Evolutionary conservation across 2,329 filamentous ascomycete species (phyloP), one percentile per base, ranked within the genome.

Genomic region (Nigrospora sphaerica): DNA sequence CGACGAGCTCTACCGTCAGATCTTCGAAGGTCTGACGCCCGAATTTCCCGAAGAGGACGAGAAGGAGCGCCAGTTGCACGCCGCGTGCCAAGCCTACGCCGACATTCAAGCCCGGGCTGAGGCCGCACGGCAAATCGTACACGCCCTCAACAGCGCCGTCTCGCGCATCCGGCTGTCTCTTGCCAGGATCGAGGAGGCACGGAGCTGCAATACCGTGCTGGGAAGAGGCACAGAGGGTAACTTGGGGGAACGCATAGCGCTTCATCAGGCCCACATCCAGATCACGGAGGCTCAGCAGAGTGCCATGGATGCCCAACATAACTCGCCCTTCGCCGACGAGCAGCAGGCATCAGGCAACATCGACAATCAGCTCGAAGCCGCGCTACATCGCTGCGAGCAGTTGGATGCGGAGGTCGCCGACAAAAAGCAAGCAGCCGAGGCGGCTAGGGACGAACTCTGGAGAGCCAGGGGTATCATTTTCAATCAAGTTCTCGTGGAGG

Each of bases 31-130:
- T 0, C 70, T 71, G 6, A 78, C 75, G 1, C 73, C 73, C 0
- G 71, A 67, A 0, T 73, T 77, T 23, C 73, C 74, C 0, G 71
- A 72, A n/a, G 76, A 81, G 54, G 77, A 81, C 47, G 55, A 61
- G 28, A 61, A 62, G 44, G 75, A 80, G 55, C 49, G 59, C 6
- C 57, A 57, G 1, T 59, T 68, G 17, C 54, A 62, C 11, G 48
- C 56, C 5, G 65, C 69, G 2, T 52, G 66, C 32, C 56, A 59
- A 19, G 53, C 56, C 2, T 74, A 72, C 51, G 63, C 71, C 35
- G 57, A 64, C 19, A 56, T 63, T 9, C 63, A 68, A 36, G 47
- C 54, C 3, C 53, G 57, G 38, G 54, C 65, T 14, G 67, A 71
- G 47, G 61, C 59, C 1, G 72, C 78, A 48, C 53, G 57, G 4